phyloP scores from a whole-genome alignment of 805 yeast species.

The Metschnikowia kunwiensis region DNA sequence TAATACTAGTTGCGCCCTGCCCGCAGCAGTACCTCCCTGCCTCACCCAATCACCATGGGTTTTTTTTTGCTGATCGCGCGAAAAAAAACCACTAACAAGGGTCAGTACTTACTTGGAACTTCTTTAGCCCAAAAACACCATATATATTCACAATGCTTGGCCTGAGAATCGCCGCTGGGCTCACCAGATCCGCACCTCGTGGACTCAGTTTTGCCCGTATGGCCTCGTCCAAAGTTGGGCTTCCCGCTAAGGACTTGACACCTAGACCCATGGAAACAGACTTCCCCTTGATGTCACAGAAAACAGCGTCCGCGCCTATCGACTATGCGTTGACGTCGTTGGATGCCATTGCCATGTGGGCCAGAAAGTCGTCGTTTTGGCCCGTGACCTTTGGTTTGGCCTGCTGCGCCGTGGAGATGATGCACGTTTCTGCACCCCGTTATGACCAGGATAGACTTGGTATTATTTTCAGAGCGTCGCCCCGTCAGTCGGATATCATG shows the following conservation, averaged over 20 bases:
- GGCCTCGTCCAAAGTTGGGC: slow-evolving; percentile 20
- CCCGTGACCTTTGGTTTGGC: slow-evolving; percentile 91
- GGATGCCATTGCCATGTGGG: slow-evolving; percentile 86
- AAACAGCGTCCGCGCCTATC: slow-evolving; percentile 50
- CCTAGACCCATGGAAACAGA: slow-evolving; percentile 60
- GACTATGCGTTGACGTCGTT: slow-evolving; percentile 81
- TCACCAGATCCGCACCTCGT: slow-evolving; percentile 10
- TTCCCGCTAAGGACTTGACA: slow-evolving; percentile 43
- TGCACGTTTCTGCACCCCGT: slow-evolving; percentile 89
- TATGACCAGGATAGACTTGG: slow-evolving; percentile 92
- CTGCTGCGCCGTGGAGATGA: slow-evolving; percentile 94
- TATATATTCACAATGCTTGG: slow-evolving; percentile 24
- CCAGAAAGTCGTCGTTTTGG: slow-evolving; percentile 89
- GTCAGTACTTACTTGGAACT: slow-evolving; percentile 1
- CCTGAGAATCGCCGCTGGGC: slow-evolving; percentile 25
- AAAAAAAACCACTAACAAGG: slow-evolving; percentile 8
- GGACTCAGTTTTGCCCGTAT: slow-evolving; percentile 18
- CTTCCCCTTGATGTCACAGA: slow-evolving; percentile 66
- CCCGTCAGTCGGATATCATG: slow-evolving; percentile 89
- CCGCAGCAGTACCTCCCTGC: no score
- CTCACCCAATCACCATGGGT: slow-evolving; percentile 31
- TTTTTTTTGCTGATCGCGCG: slow-evolving; percentile 36
- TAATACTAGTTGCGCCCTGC: no score
- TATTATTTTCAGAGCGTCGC: slow-evolving; percentile 89
- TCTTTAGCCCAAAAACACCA: slow-evolving; percentile 5